Percentiles rank a stretch among this genome's conserved stretches.
Conservation (phyloP, 306 rosid species). For the Trifolium repens region DNA sequence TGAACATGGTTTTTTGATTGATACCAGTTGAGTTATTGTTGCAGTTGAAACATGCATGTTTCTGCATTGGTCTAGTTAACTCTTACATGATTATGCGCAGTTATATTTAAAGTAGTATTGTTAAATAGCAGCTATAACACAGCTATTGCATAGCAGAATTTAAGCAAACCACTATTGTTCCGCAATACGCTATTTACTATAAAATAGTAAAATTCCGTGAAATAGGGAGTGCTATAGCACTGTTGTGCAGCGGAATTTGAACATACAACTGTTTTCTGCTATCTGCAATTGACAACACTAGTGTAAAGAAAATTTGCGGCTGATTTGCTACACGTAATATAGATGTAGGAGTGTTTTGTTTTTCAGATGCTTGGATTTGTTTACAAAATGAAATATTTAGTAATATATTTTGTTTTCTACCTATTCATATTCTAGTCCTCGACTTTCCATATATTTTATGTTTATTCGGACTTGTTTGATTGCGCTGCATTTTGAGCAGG, state of each 20-base stretch:
- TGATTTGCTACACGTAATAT: constrained; percentile 23
- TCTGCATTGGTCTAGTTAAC: not conserved
- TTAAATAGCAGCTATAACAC: too few species aligned
- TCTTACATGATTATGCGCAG: not conserved
- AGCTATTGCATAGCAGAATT: too few species aligned
- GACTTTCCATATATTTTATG: not conserved
- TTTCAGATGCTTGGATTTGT: constrained; percentile 21
- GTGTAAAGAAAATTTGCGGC: not conserved
- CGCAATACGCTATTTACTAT: too few species aligned
- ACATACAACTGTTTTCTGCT: not conserved
- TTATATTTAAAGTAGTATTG: too few species aligned
- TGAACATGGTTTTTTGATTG: too few species aligned
- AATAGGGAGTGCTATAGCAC: not conserved
- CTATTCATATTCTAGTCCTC: not conserved
- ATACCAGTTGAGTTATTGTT: too few species aligned
- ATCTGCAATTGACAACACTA: not conserved
- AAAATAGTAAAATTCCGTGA: too few species aligned
- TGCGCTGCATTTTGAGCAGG: constrained; percentile 59
- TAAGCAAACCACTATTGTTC: too few species aligned
- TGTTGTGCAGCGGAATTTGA: not conserved
- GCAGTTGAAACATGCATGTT: not conserved
- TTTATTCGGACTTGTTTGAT: constrained; percentile 37
- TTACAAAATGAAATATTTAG: constrained; percentile 17
- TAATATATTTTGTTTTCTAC: constrained; percentile 1
- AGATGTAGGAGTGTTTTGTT: constrained; percentile 1